Evolutionary conservation across 305 asterid genomes (phyloP), one percentile per base, ranked within the genome.

Genomic region (Fraxinus ornus): DNA sequence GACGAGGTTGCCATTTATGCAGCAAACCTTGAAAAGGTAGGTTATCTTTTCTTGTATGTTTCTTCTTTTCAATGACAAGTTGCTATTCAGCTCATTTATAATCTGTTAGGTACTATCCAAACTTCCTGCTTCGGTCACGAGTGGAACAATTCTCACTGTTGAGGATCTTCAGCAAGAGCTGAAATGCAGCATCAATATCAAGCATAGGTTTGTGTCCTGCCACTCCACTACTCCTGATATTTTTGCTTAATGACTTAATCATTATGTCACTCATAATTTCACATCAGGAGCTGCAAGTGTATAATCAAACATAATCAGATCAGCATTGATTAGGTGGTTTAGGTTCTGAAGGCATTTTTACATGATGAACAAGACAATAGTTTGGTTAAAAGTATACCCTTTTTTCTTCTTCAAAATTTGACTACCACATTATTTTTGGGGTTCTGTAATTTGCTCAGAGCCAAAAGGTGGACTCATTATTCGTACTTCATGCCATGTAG

Each of bases 91-190:
- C 76, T 80, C 62, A 76, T 81, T 39, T 83, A 78, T 88, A 77
- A 83, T 78, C 49, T 71, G 21, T 77, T 89, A 97, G 98, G 94
- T 93, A 86, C 90, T 97, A 49, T 92, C 91, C 33, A 92, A 90
- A 81, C 97, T 97, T 84, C 98, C 98, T 84, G 84, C 97, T 79
- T 94, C 98, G 5, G 92, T 95, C 84, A 84, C 90, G 17, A 92
- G 98, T 24, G 98, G 98, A 57, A 87, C 97, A 77, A 90, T 88
- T 84, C 91, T 97, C 81, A 93, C 93, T 5, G 97, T 94, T 86
- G 99, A 97, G 92, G 99, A 97, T 90, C 94, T 97, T 86, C 99
- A 86, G 49, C 98, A 97, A 88, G 99, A 95, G 89, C 88, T 95
- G 4, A 92, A 86, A 80, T 97, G 99, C 85, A 95, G 89, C 89